Base-by-base conservation (phyloP, 140 eudicot genomes). In the Stevia rebaudiana region DNA sequence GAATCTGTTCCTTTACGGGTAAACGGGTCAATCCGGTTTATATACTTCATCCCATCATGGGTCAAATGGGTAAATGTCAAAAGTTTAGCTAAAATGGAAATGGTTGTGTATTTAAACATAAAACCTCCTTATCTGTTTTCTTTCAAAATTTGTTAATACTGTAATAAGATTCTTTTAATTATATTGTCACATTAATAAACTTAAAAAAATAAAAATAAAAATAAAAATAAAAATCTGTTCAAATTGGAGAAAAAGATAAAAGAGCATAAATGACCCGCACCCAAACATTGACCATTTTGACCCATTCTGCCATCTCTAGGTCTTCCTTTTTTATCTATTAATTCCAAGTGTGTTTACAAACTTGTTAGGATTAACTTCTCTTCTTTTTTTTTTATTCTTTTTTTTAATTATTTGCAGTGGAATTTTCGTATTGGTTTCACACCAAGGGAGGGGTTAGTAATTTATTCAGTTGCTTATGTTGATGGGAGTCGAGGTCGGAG, bases 401-500 rank as follows among this genome's bases (percentile, higher is more conserved):
- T 16, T 58, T 24, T 54, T 77, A 57, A 19, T 70, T 41, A 42
- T 35, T 69, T 23, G 61, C 88, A 92, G 98, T 92, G 98, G 98
- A 92, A 86, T 67, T 92, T 92, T 35, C 95, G 98, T 31, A 75
- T 92, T 65, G 98, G 98, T 39, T 92, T 88, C 72, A 88, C 98
- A 8, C 97, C 98, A 0, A 86, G 96, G 72, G 98, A 92, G 74
- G 98, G 98, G 69, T 75, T 92, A 70, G 86, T 92, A 22, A 88
- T 92, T 50, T 86, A 92, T 41, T 92, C 98, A 5, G 88, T 92
- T 53, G 96, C 98, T 53, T 92, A 92, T 85, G 90, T 88, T 71
- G 98, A 92, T 51, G 98, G 98, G 28, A 92, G 88, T 72, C 79
- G 98, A 69, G 98, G 98, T 60, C 84, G 98, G 53, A 87, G 98